These are phyloP conservation scores for Marchantia paleacea DNA, from an alignment of 225 moss, liverwort and hornwort genomes.

Conservation along the genomic window DNA sequence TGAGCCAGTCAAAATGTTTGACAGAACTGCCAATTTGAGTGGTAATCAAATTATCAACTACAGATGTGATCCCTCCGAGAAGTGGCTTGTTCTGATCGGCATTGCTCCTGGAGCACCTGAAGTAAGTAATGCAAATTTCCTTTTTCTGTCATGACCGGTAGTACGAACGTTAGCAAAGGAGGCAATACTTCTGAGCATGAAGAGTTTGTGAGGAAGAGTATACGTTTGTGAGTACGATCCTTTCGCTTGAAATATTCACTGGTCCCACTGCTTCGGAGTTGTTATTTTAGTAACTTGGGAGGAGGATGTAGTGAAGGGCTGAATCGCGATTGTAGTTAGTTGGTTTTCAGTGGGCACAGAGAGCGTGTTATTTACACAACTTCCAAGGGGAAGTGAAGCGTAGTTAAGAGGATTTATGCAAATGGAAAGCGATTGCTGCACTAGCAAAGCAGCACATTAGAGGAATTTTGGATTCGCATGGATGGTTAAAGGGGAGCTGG, in stretches of 20 bases:
- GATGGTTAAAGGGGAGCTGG: not conserved
- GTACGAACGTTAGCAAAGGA: too few species aligned
- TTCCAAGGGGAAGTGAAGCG: not conserved
- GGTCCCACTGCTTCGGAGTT: not conserved
- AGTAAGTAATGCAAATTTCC: conserved; percentile 41
- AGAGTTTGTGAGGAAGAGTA: not conserved
- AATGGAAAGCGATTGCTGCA: not conserved
- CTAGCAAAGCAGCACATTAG: not conserved
- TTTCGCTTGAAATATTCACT: not conserved
- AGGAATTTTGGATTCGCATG: not conserved
- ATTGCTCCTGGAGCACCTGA: conserved; percentile 97
- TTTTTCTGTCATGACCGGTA: not conserved
- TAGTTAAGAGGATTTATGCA: not conserved
- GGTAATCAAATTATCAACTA: conserved; percentile 97
- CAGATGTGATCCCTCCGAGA: conserved; percentile 93
- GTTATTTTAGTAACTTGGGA: not conserved
- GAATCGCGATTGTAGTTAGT: not conserved
- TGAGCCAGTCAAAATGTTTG: conserved; percentile 85
- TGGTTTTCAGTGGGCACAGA: not conserved
- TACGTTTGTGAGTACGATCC: not conserved
- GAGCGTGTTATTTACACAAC: not conserved
- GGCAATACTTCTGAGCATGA: not conserved
- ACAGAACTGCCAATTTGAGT: conserved; percentile 87
- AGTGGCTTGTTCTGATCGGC: conserved; percentile 99
- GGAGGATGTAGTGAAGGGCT: not conserved